These are phyloP conservation scores for Trichoderma virens DNA, from an alignment of 495 filamentous ascomycete species.

Conservation along the genomic window DNA sequence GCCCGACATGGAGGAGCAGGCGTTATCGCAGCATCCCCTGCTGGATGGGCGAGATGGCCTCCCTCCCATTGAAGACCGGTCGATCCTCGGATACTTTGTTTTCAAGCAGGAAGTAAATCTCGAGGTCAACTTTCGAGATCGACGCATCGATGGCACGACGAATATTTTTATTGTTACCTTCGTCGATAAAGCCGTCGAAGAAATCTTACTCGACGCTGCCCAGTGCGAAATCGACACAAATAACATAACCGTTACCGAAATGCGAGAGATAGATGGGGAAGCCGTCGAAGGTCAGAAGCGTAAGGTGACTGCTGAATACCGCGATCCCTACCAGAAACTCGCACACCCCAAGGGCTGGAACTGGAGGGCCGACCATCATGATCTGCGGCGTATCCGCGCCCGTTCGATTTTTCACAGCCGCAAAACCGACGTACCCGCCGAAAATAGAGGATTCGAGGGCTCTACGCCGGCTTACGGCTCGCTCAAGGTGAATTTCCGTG, in stretches of 20 bases:
- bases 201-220: constrained; percentile 75
- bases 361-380: constrained; percentile 66
- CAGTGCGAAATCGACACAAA: constrained; percentile 65
- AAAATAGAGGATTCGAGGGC: constrained; percentile 27
- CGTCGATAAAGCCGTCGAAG: constrained; percentile 49
- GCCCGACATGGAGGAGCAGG: constrained; percentile 2
- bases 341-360: constrained; percentile 49
- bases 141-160: constrained; percentile 68
- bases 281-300: constrained; percentile 13
- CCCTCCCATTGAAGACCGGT: constrained; percentile 26
- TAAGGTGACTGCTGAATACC: constrained; percentile 51
- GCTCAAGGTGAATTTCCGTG: constrained; percentile 31
- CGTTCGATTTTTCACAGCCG: constrained; percentile 50
- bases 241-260: constrained; percentile 63
- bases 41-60: constrained; percentile 17
- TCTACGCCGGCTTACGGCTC: constrained; percentile 38
- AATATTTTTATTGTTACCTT: constrained; percentile 72
- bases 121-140: constrained; percentile 74
- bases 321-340: constrained; percentile 64
- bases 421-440: constrained; percentile 34
- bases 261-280: constrained; percentile 23
- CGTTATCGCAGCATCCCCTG: not conserved
- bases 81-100: constrained; percentile 44
- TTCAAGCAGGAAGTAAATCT: constrained; percentile 80
- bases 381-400: constrained; percentile 60